Conservation (phyloP, 352 stramenopile species). For the Phytophthora ohioensis region DNA sequence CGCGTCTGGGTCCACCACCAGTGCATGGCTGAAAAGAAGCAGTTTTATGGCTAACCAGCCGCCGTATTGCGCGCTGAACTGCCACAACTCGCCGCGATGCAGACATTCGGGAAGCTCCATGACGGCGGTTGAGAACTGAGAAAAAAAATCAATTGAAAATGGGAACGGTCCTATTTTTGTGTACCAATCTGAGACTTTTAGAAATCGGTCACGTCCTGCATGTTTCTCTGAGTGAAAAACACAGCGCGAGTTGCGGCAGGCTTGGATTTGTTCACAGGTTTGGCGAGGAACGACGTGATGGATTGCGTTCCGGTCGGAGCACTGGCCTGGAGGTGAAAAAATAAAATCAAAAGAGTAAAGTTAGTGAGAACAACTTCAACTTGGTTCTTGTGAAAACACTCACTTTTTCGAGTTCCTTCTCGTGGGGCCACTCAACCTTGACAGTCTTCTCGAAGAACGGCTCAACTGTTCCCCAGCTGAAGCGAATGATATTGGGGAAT, state of each 20-base stretch:
- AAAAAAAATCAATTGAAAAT: constrained; percentile 9
- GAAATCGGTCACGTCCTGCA: constrained; percentile 79
- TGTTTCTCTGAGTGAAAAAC: constrained; percentile 64
- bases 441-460: constrained; percentile 60
- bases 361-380: constrained; percentile 14
- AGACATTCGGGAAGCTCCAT: constrained; percentile 49
- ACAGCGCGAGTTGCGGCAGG: constrained; percentile 37
- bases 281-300: constrained; percentile 79
- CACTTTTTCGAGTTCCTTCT: constrained; percentile 76
- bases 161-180: constrained; percentile 5
- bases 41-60: constrained; percentile 58
- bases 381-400: not conserved
- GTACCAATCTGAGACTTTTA: constrained; percentile 31
- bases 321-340: constrained; percentile 45
- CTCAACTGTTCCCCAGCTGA: constrained; percentile 92
- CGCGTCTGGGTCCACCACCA: constrained; percentile 62
- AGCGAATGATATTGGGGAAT: constrained; percentile 93
- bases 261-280: constrained; percentile 41
- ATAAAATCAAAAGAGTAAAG: not conserved
- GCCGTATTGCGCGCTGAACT: constrained; percentile 64
- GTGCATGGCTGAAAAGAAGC: constrained; percentile 54
- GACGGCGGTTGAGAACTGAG: too few relatives aligned
- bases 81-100: constrained; percentile 49
- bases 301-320: constrained; percentile 73
- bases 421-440: constrained; percentile 74